A percentile compares a stretch with the other conserved stretches of the same genome.
Evolutionary conservation across 208 protist genomes (phyloP).

Genomic region (Leishmania guyanensis): DNA sequence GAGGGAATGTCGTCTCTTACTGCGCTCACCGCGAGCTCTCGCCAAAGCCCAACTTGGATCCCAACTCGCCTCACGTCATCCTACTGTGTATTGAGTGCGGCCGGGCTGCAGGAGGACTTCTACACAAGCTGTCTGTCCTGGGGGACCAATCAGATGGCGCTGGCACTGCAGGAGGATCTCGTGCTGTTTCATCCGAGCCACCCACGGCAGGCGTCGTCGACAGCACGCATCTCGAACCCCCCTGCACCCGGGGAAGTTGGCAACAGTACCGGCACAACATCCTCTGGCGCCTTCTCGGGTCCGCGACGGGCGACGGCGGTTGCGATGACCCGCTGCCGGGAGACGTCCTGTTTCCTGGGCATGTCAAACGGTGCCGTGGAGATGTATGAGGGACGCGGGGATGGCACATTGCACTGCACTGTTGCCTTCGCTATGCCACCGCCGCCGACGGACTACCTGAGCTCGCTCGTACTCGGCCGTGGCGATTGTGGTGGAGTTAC

Average conservation of each 20-base stretch:
- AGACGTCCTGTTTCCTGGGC: slow-evolving; percentile 66
- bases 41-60: slow-evolving; percentile 35
- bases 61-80: slow-evolving; percentile 76
- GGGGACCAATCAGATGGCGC: slow-evolving; percentile 61
- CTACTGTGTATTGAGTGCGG: slow-evolving; percentile 75
- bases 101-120: slow-evolving; percentile 74
- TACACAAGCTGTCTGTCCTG: slow-evolving; percentile 80
- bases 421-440: slow-evolving; percentile 58
- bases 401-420: slow-evolving; percentile 41
- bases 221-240: slow-evolving; percentile 21
- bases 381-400: slow-evolving; percentile 49
- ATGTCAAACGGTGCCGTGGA: slow-evolving; percentile 53
- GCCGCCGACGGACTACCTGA: slow-evolving; percentile 36
- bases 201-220: slow-evolving; percentile 44
- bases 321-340: slow-evolving; percentile 52
- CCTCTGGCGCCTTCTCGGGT: slow-evolving; percentile 1
- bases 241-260: not conserved
- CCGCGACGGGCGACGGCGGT: slow-evolving; percentile 45
- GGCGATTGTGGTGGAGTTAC: slow-evolving; percentile 11
- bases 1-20: slow-evolving; percentile 21
- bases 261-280: not conserved
- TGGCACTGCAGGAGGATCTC: slow-evolving; percentile 66
- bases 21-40: not conserved
- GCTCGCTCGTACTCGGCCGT: slow-evolving; percentile 7
- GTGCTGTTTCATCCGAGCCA: slow-evolving; percentile 68